phyloP scores from a whole-genome alignment of 768 basidiomycete genomes.

The Daedalea quercina region DNA sequence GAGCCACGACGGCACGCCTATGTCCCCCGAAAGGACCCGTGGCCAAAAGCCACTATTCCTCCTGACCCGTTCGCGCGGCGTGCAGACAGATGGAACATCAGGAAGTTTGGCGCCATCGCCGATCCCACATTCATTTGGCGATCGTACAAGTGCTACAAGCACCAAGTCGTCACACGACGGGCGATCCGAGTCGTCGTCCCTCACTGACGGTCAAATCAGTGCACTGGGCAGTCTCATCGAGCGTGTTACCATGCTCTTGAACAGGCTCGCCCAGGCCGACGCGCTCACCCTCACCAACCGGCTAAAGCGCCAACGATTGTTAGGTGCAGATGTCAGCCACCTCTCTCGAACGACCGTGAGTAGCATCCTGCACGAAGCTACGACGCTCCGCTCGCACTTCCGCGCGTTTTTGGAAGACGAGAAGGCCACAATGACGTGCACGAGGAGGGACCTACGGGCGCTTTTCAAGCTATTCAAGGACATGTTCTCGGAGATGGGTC shows the following conservation, averaged over 20 bases:
- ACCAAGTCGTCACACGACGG: slow-evolving; percentile 46
- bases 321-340: slow-evolving; percentile 79
- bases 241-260: slow-evolving; percentile 56
- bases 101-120: slow-evolving; percentile 13
- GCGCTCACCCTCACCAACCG: slow-evolving; percentile 84
- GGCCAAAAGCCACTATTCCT: slow-evolving; percentile 41
- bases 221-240: slow-evolving; percentile 52
- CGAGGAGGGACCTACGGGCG: slow-evolving; percentile 73
- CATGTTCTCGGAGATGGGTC: slow-evolving; percentile 73
- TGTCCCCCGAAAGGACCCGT: slow-evolving; percentile 29
- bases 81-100: slow-evolving; percentile 18
- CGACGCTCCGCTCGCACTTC: slow-evolving; percentile 66
- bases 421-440: slow-evolving; percentile 50
- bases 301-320: slow-evolving; percentile 84
- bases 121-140: slow-evolving; percentile 22
- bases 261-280: slow-evolving; percentile 66
- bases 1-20: slow-evolving; percentile 24
- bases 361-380: slow-evolving; percentile 64
- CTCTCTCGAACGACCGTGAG: slow-evolving; percentile 79
- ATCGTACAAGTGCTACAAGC: slow-evolving; percentile 33
- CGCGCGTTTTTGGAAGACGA: slow-evolving; percentile 72
- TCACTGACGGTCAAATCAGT: slow-evolving; percentile 46
- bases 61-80: slow-evolving; percentile 43
- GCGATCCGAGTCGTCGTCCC: slow-evolving; percentile 71
- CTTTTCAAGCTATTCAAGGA: slow-evolving; percentile 86